These are phyloP conservation scores for Echites panduratus DNA, from an alignment of 257 asterid genomes.

Conservation along the genomic window DNA sequence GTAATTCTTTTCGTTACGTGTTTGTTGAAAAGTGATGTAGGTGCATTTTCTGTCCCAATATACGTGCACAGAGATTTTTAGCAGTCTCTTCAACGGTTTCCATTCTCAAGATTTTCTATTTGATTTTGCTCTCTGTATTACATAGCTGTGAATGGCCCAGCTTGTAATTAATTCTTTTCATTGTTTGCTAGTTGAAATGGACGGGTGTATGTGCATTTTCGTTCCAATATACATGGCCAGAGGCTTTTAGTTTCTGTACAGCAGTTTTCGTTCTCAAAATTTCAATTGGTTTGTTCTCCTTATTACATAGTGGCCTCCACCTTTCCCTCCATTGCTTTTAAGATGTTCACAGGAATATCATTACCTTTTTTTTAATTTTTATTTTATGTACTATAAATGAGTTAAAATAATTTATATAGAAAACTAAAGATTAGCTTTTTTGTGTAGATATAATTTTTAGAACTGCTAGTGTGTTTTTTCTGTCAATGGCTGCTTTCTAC, in stretches of 20 bases:
- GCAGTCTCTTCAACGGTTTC: background rate
- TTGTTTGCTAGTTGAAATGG: too few relatives aligned
- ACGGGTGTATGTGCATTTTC: too few relatives aligned
- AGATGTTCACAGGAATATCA: background rate
- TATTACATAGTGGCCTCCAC: background rate
- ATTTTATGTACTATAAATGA: background rate
- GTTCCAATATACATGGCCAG: too few relatives aligned
- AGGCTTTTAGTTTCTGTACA: too few relatives aligned
- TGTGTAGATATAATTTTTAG: background rate
- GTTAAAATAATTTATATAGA: background rate
- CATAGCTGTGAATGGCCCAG: too few relatives aligned
- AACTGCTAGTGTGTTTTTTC: too few relatives aligned
- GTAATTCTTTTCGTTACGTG: slow-evolving; percentile 23
- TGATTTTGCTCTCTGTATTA: background rate
- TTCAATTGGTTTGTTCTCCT: too few relatives aligned
- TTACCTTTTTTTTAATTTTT: too few relatives aligned
- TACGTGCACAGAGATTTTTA: background rate
- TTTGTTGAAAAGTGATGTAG: background rate
- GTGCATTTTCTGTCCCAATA: background rate
- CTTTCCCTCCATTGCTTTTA: background rate
- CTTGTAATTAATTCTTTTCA: too few relatives aligned
- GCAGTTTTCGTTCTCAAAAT: too few relatives aligned
- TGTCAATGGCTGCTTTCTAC: too few relatives aligned
- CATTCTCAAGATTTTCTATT: background rate
- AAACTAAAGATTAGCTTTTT: background rate